Evolutionary conservation across 129 eudicot genomes (phyloP).

Genomic region (Mikania micrantha): DNA sequence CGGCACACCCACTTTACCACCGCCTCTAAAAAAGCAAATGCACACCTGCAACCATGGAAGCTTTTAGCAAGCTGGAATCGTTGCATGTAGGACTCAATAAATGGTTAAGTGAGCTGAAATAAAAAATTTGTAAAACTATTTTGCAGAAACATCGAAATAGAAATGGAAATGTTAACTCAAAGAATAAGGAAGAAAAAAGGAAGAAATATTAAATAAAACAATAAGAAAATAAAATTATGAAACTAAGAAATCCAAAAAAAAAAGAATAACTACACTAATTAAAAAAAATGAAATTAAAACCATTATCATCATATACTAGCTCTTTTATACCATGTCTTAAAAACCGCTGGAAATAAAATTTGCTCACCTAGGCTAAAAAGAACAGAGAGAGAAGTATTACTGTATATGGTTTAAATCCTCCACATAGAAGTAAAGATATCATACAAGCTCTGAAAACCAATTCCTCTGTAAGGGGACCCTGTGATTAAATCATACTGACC

Average conservation of each 20-base stretch:
- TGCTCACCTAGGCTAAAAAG: constrained; percentile 87
- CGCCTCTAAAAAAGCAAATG: background rate
- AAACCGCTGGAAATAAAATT: background rate
- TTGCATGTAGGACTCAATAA: constrained; percentile 51
- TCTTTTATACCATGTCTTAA: background rate
- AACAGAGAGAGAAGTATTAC: constrained; percentile 70
- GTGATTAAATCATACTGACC: constrained; percentile 16
- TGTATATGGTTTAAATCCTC: constrained; percentile 59
- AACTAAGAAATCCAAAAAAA: background rate
- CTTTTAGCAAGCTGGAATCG: constrained; percentile 45
- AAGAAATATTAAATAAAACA: too few species aligned
- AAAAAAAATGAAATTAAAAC: background rate
- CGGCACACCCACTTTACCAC: background rate
- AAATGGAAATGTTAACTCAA: too few species aligned
- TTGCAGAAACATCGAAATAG: background rate
- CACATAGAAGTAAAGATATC: constrained; percentile 90
- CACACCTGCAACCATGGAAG: constrained; percentile 62
- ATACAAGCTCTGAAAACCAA: constrained; percentile 95
- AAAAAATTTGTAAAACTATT: background rate
- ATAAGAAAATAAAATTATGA: too few species aligned
- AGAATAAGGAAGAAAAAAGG: background rate
- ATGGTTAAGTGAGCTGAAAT: constrained; percentile 86
- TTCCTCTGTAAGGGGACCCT: constrained; percentile 94
- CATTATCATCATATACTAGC: background rate
- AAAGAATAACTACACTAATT: background rate